Base-by-base conservation (phyloP, 208 protist species). In the Leishmania amazonensis region DNA sequence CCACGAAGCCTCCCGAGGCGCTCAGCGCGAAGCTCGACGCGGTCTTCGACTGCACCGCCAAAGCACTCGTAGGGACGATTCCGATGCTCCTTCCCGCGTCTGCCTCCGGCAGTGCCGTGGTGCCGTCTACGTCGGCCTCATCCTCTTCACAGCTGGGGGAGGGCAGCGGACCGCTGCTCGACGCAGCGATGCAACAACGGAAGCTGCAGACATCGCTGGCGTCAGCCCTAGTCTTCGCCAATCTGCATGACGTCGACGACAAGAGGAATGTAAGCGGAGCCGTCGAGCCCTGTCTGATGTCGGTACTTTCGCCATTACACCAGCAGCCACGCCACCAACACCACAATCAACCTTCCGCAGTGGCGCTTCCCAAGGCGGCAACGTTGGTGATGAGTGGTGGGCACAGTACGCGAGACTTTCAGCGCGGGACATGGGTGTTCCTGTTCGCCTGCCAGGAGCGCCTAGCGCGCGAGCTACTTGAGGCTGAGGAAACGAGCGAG, bases 371-470 rank as follows among this genome's bases (percentile, higher is more conserved):
- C 31, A 45, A 31, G 3, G 51, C 17, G 35, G 31, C 15, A 2
- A 42, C 71, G 7, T 13, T 42, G 71, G 42, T 17, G 51, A 31
- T 21, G 35, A 49, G 35, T 3, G 47, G 51, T 38, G 11, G 11
- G 19, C 77, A 80, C 68, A 73, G 51, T 24, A 51, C n/a, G 40
- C 67, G 70, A 70, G 60, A 86, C 60, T 54, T 89, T 1, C 80
- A 84, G 5, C 79, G 82, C 65, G 86, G 83, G 13, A 84, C 81
- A 2, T 85, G 82, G 81, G 21, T 87, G 19, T 19, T 83, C 17
- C 28, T 77, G 15, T 62, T 94, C 28, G 72, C 79, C 9, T 73
- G 88, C 21, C 86, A 93, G 42, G 92, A 95, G 78, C 91, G 89
- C 73, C 85, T 87, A 7, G 85, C 78, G 75, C 92, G 92, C n/a